These are phyloP conservation scores for Penicillium canescens DNA, from an alignment of 495 filamentous ascomycete genomes.

Conservation along the genomic window DNA sequence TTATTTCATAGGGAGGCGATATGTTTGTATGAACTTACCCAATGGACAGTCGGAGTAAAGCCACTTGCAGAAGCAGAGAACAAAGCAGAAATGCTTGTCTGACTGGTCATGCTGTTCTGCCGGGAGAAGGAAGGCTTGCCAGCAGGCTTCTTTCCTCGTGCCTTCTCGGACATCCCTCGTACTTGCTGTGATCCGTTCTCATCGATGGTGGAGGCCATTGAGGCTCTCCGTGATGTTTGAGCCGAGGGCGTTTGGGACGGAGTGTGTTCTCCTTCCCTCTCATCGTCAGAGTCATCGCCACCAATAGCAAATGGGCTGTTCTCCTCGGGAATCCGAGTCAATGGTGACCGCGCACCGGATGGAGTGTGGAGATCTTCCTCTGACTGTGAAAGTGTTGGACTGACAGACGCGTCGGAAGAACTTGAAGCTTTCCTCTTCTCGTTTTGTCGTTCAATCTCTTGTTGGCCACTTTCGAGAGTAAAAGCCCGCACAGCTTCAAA, in stretches of 20 bases:
- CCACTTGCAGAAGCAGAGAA: constrained; percentile 49
- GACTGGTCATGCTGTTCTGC: constrained; percentile 87
- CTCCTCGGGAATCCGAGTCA: constrained; percentile 82
- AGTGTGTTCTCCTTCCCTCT: constrained; percentile 58
- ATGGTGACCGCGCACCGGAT: constrained; percentile 56
- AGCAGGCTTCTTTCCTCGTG: constrained; percentile 94
- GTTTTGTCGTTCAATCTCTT: constrained; percentile 84
- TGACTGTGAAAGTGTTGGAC: constrained; percentile 54
- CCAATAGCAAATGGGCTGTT: constrained; percentile 83
- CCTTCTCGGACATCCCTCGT: constrained; percentile 98
- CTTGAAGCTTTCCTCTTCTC: constrained; percentile 70
- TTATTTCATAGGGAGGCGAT: neutral
- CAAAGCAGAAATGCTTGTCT: constrained; percentile 64
- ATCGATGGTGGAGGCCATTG: constrained; percentile 70
- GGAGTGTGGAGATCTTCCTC: constrained; percentile 73
- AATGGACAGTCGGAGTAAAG: constrained; percentile 77
- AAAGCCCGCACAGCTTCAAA: constrained; percentile 90
- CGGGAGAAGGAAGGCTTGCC: constrained; percentile 80
- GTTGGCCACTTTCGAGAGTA: constrained; percentile 91
- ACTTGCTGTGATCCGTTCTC: constrained; percentile 84
- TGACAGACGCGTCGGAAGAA: constrained; percentile 28
- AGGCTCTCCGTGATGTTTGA: constrained; percentile 69
- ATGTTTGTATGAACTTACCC: constrained; percentile 49
- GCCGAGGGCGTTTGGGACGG: constrained; percentile 70
- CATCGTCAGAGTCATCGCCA: constrained; percentile 80